These are phyloP conservation scores for Trametes versicolor DNA, from an alignment of 1,284 basidiomycete species.

Conservation along the genomic window DNA sequence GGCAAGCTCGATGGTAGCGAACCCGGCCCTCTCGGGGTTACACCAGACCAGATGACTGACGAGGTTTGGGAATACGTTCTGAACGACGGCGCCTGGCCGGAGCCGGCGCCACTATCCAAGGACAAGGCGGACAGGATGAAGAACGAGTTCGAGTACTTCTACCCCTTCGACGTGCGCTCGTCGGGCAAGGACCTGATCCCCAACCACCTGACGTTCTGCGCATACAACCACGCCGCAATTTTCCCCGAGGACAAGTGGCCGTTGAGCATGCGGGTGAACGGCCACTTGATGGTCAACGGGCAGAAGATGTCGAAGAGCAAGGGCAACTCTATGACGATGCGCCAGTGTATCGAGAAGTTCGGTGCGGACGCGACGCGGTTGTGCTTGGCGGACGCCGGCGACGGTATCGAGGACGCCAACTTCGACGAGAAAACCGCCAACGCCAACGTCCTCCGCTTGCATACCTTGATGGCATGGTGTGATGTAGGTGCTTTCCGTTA, in stretches of 20 bases:
- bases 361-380: slow-evolving; percentile 94
- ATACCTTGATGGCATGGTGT: slow-evolving; percentile 94
- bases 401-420: slow-evolving; percentile 97
- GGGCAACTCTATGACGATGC: slow-evolving; percentile 87
- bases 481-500: slow-evolving; percentile 63
- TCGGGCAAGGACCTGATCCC: slow-evolving; percentile 99
- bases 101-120: slow-evolving; percentile 68
- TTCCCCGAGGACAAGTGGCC: slow-evolving; percentile 98
- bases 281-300: slow-evolving; percentile 97
- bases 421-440: slow-evolving; percentile 99
- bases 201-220: slow-evolving; percentile 95
- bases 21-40: slow-evolving; percentile 88
- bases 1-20: slow-evolving; percentile 83
- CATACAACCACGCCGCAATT: slow-evolving; percentile 95
- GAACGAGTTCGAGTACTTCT: slow-evolving; percentile 97
- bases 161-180: slow-evolving; percentile 97
- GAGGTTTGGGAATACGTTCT: slow-evolving; percentile 98
- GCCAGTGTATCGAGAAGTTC: slow-evolving; percentile 86
- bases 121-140: slow-evolving; percentile 89
- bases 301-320: slow-evolving; percentile 99
- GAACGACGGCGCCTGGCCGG: slow-evolving; percentile 80
- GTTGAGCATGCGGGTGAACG: slow-evolving; percentile 91
- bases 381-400: slow-evolving; percentile 95
- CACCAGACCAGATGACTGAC: slow-evolving; percentile 94
- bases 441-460: slow-evolving; percentile 94